These are phyloP conservation scores for Trichocomaceae sp. DNA, from an alignment of 2,329 filamentous ascomycete species.

Conservation along the genomic window DNA sequence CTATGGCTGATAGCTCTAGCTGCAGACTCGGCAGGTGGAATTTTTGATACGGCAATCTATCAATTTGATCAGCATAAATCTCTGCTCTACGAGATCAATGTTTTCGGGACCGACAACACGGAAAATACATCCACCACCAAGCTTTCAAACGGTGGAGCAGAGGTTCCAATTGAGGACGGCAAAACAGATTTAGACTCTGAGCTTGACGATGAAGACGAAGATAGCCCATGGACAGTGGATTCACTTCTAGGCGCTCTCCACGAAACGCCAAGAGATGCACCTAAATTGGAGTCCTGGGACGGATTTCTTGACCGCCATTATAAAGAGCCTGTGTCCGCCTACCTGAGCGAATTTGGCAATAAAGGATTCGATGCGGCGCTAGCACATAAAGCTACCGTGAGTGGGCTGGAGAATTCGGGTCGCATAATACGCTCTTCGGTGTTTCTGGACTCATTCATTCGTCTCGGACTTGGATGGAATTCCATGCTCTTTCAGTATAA, in stretches of 20 bases:
- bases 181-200: conserved; percentile 18
- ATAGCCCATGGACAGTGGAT: not conserved
- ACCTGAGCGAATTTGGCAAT: conserved; percentile 39
- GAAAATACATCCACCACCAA: conserved; percentile 5
- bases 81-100: conserved; percentile 27
- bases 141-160: conserved; percentile 16
- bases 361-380: conserved; percentile 36
- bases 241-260: conserved; percentile 3
- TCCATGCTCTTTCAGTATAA: conserved; percentile 40
- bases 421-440: conserved; percentile 31
- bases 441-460: conserved; percentile 36
- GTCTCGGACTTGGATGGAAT: conserved; percentile 39
- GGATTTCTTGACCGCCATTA: conserved; percentile 28
- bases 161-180: conserved; percentile 15
- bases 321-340: conserved; percentile 30
- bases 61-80: conserved; percentile 21
- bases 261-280: conserved; percentile 10
- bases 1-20: not conserved
- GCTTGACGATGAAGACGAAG: conserved; percentile 5
- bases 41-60: conserved; percentile 21
- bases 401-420: conserved; percentile 19
- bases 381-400: conserved; percentile 20
- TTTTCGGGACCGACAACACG: conserved; percentile 24
- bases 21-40: conserved; percentile 21
- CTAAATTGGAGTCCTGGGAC: conserved; percentile 37